A percentile compares a stretch with the other conserved stretches of the same genome.
Evolutionary conservation across 2,329 filamentous ascomycete genomes (phyloP).

Genomic region (Berkeleyomyces rouxiae): DNA sequence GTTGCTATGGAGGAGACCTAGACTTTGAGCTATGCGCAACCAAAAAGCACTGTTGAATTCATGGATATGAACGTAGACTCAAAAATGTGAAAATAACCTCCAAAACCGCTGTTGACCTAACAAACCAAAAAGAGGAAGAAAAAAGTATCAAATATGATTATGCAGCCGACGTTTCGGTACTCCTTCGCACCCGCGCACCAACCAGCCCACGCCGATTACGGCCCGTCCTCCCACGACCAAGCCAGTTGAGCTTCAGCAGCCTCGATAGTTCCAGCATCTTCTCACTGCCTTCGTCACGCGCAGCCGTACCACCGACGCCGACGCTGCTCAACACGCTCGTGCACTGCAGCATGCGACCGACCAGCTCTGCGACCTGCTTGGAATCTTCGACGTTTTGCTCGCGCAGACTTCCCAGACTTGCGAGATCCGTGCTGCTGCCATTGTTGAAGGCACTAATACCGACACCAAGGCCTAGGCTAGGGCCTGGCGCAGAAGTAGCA

Average conservation of each 20-base stretch:
- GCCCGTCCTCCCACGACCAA: conserved; percentile 76
- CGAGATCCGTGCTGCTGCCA: not conserved
- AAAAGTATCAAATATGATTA: not conserved
- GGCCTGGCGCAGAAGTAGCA: not conserved
- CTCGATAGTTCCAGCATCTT: conserved; percentile 73
- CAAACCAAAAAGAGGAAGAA: not conserved
- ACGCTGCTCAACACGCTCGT: conserved; percentile 76
- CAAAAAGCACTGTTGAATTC: not conserved
- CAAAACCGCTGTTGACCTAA: not conserved
- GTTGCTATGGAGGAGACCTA: too few species aligned
- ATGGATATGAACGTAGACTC: not conserved
- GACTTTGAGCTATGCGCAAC: too few species aligned
- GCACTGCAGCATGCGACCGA: conserved; percentile 90
- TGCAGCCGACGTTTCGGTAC: conserved; percentile 19
- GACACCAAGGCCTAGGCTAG: not conserved
- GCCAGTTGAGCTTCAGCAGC: conserved; percentile 90
- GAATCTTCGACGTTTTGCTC: conserved; percentile 50
- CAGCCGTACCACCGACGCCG: conserved; percentile 27
- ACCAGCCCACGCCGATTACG: conserved; percentile 82
- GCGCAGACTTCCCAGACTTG: conserved; percentile 23
- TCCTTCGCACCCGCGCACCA: conserved; percentile 41
- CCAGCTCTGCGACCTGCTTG: conserved; percentile 78
- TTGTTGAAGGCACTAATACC: conserved; percentile 13
- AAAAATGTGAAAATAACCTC: not conserved
- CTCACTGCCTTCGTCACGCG: conserved; percentile 53